Evolutionary conservation across 805 yeast genomes (phyloP), one percentile per base, ranked within the genome.

Genomic region (Wickerhamomyces chaumierensis): DNA sequence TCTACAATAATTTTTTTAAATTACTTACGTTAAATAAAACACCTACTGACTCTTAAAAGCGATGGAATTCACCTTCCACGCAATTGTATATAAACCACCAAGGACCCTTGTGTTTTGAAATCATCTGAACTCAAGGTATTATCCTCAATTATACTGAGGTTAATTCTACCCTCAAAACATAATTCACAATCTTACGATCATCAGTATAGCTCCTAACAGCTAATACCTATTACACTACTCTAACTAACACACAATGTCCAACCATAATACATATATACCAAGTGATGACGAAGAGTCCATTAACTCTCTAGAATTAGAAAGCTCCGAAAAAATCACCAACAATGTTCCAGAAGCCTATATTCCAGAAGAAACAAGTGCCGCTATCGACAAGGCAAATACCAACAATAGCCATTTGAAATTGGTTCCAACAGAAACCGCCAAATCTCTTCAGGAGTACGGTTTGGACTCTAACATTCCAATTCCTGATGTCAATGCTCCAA

Each of bases 371-470:
- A 35, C 69, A 3, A 63, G 71, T 12, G 46, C 46, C 12, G 43
- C 44, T 15, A 41, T 46, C 17, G 51, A 59, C 13, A 42, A 50
- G 34, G 39, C 46, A 1, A 42, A 51, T 8, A 41, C 53, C 18
- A 36, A 45, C 5, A 36, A 39, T 19, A 47, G 46, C 33, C 42
- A 43, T 19, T 42, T 73, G 33, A 60, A 58, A 40, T 53, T 73
- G 40, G 63, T 66, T 2, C 66, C 70, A 47, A 79, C 92, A 1
- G 95, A 86, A 61, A 85, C 94, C 1, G 75, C 70, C 12, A 74
- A 75, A 53, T 75, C 94, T 2, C 60, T 85, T 36, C 71, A 68
- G 39, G 77, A 74, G 13, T 61, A 68, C 56, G 92, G 92, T 41
- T 49, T 82, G 14, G 63, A 73, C 5, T 58, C 69, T n/a, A 65